Evolutionary conservation across 164 flowering plant species (phyloP).

Genomic region (Magnolia changhungtana): DNA sequence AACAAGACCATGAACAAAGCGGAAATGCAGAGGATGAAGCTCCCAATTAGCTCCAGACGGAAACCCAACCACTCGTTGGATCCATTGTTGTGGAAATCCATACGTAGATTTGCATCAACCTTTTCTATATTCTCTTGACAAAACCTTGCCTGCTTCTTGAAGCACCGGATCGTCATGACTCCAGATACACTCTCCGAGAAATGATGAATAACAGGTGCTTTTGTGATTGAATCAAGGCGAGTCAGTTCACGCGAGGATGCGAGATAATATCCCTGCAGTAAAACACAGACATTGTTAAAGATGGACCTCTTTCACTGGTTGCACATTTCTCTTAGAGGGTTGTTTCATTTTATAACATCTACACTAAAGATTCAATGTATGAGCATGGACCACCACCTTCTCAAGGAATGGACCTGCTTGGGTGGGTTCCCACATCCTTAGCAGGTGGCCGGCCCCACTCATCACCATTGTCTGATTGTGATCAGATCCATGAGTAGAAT

Average conservation of each 20-base stretch:
- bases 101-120: slow-evolving; percentile 65
- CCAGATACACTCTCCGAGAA: slow-evolving; percentile 96
- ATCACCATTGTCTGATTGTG: neutral
- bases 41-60: slow-evolving; percentile 85
- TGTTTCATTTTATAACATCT: neutral
- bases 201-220: slow-evolving; percentile 92
- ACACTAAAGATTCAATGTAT: slow-evolving; percentile 21
- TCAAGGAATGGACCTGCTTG: neutral
- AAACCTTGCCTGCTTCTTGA: slow-evolving; percentile 59
- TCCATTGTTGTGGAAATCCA: slow-evolving; percentile 92
- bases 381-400: slow-evolving; percentile 22
- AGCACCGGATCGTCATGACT: slow-evolving; percentile 82
- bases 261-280: slow-evolving; percentile 73
- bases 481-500: neutral
- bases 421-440: neutral
- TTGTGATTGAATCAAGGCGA: slow-evolving; percentile 90
- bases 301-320: neutral
- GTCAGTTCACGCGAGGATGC: slow-evolving; percentile 86
- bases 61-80: slow-evolving; percentile 96
- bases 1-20: slow-evolving; percentile 75
- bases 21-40: slow-evolving; percentile 67
- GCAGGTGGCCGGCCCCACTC: neutral
- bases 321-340: neutral
- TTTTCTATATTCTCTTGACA: slow-evolving; percentile 60
- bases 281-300: neutral